These are phyloP conservation scores for Saksenaea vasiformis DNA, from an alignment of 371 early-diverging fungal genomes.

Conservation along the genomic window DNA sequence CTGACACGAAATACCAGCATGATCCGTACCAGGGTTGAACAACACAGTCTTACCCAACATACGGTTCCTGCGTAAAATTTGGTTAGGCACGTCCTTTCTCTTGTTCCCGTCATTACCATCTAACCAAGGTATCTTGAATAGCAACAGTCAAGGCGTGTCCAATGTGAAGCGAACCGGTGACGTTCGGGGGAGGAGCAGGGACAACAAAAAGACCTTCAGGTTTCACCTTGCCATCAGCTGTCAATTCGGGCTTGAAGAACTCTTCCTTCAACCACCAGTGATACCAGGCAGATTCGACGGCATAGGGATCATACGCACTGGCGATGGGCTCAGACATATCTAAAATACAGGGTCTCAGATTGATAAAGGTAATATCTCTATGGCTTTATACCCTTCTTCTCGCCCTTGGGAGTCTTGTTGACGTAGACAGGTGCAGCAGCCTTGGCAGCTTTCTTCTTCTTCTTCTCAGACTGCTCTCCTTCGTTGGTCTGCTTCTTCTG, in stretches of 20 bases:
- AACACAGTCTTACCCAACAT: conserved; percentile 97
- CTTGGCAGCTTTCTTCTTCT: conserved; percentile 59
- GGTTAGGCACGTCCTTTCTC: neutral
- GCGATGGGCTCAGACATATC: conserved; percentile 86
- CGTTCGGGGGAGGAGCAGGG: conserved; percentile 99
- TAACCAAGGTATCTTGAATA: conserved; percentile 96
- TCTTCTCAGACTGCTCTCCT: conserved; percentile 56
- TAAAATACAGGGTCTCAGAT: conserved; percentile 25
- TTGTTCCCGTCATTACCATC: conserved; percentile 69
- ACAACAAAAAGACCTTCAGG: conserved; percentile 91
- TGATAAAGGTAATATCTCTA: too few relatives aligned
- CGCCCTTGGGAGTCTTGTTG: conserved; percentile 85
- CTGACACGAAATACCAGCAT: conserved; percentile 99
- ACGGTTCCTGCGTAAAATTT: conserved; percentile 71
- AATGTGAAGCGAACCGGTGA: conserved; percentile 98
- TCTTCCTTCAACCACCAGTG: conserved; percentile 92
- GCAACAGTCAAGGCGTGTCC: conserved; percentile 98
- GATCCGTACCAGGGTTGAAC: conserved; percentile 98
- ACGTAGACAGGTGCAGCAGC: conserved; percentile 64
- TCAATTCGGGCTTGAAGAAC: conserved; percentile 88
- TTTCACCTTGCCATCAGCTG: conserved; percentile 70
- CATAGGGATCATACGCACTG: conserved; percentile 86
- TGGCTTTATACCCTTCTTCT: conserved; percentile 84
- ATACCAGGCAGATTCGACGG: conserved; percentile 98
- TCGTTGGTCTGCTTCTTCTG: conserved; percentile 44